Percentiles rank a stretch among this genome's conserved stretches.
phyloP scores from a whole-genome alignment of 139 green algal genomes.

The Limnomonas spitsbergensis region DNA sequence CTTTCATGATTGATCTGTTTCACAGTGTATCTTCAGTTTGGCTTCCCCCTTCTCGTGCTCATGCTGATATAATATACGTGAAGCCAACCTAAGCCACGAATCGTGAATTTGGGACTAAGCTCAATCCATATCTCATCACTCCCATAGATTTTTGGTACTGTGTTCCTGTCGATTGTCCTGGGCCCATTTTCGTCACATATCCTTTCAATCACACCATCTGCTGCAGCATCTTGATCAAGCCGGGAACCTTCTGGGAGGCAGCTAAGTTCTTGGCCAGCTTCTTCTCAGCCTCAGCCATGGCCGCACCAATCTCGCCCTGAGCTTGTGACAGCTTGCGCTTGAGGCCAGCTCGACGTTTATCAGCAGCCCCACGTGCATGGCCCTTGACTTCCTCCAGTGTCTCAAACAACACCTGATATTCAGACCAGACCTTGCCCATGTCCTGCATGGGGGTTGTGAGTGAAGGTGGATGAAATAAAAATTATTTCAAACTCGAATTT shows the following conservation, averaged over 20 bases:
- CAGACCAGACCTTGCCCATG: neutral
- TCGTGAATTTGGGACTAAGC: too few species aligned
- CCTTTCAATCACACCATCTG: constrained; percentile 58
- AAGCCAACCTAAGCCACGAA: too few species aligned
- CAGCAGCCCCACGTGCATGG: neutral
- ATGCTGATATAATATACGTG: too few species aligned
- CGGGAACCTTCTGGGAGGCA: neutral
- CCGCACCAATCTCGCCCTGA: neutral
- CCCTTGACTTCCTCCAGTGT: neutral
- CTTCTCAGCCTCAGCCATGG: neutral
- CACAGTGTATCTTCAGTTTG: too few species aligned
- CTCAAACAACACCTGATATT: neutral
- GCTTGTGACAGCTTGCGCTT: neutral
- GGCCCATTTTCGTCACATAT: too few species aligned
- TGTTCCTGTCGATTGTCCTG: too few species aligned
- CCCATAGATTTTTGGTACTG: too few species aligned
- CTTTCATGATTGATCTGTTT: too few species aligned
- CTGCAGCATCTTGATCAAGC: neutral
- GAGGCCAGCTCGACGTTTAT: neutral
- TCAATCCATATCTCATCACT: too few species aligned
- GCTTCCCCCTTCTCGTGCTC: too few species aligned
- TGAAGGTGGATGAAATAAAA: too few species aligned
- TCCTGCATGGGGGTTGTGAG: neutral
- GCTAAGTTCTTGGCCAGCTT: neutral
- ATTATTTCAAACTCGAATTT: too few species aligned